phyloP scores from a whole-genome alignment of 2,329 filamentous ascomycete species.

The Colletotrichum truncatum region DNA sequence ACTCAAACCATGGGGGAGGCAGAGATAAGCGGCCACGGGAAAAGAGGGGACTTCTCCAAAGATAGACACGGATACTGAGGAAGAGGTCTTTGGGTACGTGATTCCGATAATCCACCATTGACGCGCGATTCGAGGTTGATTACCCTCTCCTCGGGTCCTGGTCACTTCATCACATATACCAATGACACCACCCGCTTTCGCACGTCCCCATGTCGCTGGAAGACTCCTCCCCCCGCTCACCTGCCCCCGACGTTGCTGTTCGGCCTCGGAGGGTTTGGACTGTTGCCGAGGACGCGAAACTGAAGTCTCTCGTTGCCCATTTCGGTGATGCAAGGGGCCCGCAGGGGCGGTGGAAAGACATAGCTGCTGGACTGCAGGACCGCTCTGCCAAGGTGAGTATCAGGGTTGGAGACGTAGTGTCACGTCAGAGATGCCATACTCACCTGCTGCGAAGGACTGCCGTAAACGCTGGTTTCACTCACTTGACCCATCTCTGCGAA shows the following conservation, averaged over 20 bases:
- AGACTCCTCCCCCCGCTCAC: background rate
- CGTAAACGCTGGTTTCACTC: constrained; percentile 42
- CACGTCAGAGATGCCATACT: no score
- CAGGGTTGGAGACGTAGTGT: background rate
- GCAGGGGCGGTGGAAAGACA: constrained; percentile 40
- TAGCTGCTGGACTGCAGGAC: constrained; percentile 35
- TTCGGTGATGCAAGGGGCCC: constrained; percentile 37
- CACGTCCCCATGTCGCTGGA: background rate
- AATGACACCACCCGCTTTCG: background rate
- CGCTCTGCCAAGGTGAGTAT: constrained; percentile 30
- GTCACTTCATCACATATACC: background rate
- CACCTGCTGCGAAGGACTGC: constrained; percentile 38
- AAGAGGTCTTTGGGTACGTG: background rate
- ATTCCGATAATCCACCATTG: background rate
- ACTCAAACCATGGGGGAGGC: background rate
- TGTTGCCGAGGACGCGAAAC: constrained; percentile 36
- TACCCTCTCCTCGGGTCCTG: accelerated
- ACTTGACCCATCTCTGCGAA: constrained; percentile 38
- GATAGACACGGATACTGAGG: background rate
- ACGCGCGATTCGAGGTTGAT: background rate
- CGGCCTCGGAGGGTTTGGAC: constrained; percentile 36
- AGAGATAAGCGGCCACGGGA: background rate
- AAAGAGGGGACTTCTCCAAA: background rate
- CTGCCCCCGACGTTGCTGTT: background rate
- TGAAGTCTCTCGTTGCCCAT: constrained; percentile 38